Percentiles rank a stretch among this genome's conserved stretches.
Evolutionary conservation across 164 flowering plant species (phyloP).

Genomic region (Vitis rupestris): DNA sequence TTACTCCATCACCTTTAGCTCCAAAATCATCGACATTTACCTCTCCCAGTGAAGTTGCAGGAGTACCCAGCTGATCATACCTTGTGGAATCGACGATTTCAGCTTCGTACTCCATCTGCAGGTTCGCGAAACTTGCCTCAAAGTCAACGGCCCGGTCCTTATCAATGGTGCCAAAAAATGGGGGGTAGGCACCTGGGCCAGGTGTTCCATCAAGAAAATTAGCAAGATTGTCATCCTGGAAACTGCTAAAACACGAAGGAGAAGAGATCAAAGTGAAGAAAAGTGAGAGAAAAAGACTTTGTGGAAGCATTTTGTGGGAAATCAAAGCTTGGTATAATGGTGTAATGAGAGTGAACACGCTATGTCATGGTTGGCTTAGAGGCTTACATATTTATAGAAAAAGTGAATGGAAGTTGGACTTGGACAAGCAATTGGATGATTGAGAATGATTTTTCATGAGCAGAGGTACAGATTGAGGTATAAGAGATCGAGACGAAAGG

Average conservation of each 20-base stretch:
- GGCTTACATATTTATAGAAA: conserved; percentile 5
- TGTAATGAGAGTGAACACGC: too few species aligned
- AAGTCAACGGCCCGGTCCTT: background rate
- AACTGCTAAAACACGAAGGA: conserved; percentile 5
- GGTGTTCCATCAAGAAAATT: background rate
- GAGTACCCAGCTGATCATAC: background rate
- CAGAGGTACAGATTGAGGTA: conserved; percentile 6
- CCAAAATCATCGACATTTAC: conserved; percentile 44
- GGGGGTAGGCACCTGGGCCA: background rate
- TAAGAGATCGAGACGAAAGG: conserved; percentile 12
- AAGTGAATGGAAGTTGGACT: background rate
- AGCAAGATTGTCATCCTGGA: background rate
- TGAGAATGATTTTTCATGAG: background rate
- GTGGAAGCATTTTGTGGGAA: background rate
- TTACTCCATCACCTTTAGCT: conserved; percentile 42
- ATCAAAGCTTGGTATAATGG: too few species aligned
- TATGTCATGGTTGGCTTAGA: background rate
- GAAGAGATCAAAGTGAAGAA: background rate
- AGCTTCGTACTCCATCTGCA: background rate
- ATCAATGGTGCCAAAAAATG: background rate
- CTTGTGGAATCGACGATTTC: background rate
- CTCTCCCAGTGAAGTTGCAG: conserved; percentile 3
- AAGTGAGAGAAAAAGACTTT: conserved; percentile 6
- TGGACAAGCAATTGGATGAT: background rate
- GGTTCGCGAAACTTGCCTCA: background rate